phyloP scores from a whole-genome alignment of 441 rosid genomes.

The Populus trichocarpa region DNA sequence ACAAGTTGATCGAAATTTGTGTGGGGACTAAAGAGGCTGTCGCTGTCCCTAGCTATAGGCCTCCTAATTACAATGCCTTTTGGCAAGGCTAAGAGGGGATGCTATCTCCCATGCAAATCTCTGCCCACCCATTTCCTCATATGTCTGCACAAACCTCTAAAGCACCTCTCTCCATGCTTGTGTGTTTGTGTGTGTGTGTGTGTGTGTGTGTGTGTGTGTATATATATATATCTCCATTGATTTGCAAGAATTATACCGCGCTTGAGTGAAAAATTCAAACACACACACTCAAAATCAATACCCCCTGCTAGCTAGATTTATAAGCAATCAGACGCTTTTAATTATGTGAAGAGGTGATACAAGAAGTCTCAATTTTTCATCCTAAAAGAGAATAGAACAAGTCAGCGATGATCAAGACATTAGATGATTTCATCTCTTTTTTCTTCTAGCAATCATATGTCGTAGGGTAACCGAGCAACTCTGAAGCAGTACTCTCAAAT shows the following conservation, averaged over 20 bases:
- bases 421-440: not conserved
- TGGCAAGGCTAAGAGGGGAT: conserved; percentile 20
- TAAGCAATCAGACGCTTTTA: not conserved
- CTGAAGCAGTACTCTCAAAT: no score
- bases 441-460: not conserved
- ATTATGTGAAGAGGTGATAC: not conserved
- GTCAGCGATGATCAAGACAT: not conserved
- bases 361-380: not conserved
- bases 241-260: not conserved
- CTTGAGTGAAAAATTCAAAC: not conserved
- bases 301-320: not conserved
- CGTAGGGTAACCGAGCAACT: not conserved
- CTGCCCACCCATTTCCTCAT: conserved; percentile 16
- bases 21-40: conserved; percentile 29
- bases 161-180: conserved; percentile 6
- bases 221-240: not conserved
- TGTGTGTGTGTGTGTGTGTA: no score
- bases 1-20: conserved; percentile 4
- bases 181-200: no score
- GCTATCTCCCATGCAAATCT: conserved; percentile 20
- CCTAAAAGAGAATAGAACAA: not conserved
- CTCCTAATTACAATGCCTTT: conserved; percentile 16
- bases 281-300: no score
- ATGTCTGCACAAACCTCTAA: conserved; percentile 10
- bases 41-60: conserved; percentile 17